Evolutionary conservation across 805 yeast species (phyloP).

Genomic region (Candida dendrica): DNA sequence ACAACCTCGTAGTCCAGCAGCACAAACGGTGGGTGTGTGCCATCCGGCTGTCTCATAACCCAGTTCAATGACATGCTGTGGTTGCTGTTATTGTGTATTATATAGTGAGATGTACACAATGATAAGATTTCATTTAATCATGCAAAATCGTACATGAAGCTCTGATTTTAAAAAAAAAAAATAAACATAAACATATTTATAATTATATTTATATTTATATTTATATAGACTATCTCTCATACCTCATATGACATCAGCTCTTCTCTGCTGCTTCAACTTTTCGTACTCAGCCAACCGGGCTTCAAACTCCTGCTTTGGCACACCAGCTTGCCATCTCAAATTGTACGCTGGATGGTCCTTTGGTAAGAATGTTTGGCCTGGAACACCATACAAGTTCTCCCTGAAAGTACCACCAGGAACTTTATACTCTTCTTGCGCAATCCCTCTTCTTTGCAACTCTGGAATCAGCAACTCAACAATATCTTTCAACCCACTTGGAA

Average conservation of each 20-base stretch:
- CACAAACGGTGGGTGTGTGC: slow-evolving; percentile 14
- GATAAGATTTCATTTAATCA: too few species aligned
- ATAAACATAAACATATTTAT: too few species aligned
- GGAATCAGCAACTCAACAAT: slow-evolving; percentile 26
- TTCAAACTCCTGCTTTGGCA: slow-evolving; percentile 20
- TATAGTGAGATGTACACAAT: too few species aligned
- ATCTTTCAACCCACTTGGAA: slow-evolving; percentile 30
- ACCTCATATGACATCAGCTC: too few species aligned
- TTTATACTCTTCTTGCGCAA: slow-evolving; percentile 28
- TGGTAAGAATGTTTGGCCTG: slow-evolving; percentile 8
- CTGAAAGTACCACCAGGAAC: slow-evolving; percentile 24
- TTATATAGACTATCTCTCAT: too few species aligned
- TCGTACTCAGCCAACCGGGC: background rate
- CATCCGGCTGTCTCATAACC: slow-evolving; percentile 15
- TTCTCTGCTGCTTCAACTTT: too few species aligned
- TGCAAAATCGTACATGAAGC: too few species aligned
- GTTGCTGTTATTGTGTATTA: too few species aligned
- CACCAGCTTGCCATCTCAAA: slow-evolving; percentile 9
- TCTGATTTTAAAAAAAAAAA: too few species aligned
- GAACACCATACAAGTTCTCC: slow-evolving; percentile 15
- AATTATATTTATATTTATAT: too few species aligned
- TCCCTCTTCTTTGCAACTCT: slow-evolving; percentile 24
- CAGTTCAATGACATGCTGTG: slow-evolving; percentile 23
- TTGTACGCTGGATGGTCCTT: slow-evolving; percentile 4
- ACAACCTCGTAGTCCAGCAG: slow-evolving; percentile 19